A percentile compares a stretch with the other conserved stretches of the same genome.
Conservation (phyloP, 441 rosid genomes). For the Corymbia calophylla region DNA sequence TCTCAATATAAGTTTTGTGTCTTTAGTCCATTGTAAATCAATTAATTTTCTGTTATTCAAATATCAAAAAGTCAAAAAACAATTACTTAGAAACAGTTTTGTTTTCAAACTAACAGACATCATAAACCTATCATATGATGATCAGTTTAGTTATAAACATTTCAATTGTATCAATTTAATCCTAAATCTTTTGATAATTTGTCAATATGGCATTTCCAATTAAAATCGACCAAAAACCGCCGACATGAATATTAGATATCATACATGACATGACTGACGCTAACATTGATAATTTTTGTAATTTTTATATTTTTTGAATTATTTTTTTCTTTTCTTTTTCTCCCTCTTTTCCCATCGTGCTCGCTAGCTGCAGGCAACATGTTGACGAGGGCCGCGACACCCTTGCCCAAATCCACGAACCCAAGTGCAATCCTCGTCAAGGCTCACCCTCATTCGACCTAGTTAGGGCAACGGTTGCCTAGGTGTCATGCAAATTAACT, state of each 20-base stretch:
- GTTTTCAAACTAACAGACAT: not conserved
- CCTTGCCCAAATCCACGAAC: accelerated
- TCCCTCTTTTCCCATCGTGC: not conserved
- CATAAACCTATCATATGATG: accelerated
- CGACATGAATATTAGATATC: accelerated
- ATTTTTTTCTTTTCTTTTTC: not conserved
- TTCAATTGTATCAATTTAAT: accelerated
- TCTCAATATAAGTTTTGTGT: accelerated
- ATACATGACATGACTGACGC: accelerated
- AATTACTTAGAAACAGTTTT: not conserved
- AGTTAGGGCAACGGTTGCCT: not conserved
- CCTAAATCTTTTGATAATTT: not conserved
- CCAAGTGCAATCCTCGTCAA: not conserved
- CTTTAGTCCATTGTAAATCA: accelerated
- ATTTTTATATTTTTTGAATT: not conserved
- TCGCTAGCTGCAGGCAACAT: not conserved
- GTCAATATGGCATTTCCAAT: accelerated
- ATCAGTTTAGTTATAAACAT: accelerated
- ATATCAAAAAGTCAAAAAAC: not conserved
- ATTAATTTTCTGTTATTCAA: too few species aligned
- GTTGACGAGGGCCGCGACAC: accelerated
- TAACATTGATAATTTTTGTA: accelerated
- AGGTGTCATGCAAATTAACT: accelerated
- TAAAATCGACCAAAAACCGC: accelerated
- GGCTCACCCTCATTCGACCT: not conserved